These are phyloP conservation scores for Cupressus sempervirens DNA, from an alignment of 75 land plant species.

Conservation along the genomic window DNA sequence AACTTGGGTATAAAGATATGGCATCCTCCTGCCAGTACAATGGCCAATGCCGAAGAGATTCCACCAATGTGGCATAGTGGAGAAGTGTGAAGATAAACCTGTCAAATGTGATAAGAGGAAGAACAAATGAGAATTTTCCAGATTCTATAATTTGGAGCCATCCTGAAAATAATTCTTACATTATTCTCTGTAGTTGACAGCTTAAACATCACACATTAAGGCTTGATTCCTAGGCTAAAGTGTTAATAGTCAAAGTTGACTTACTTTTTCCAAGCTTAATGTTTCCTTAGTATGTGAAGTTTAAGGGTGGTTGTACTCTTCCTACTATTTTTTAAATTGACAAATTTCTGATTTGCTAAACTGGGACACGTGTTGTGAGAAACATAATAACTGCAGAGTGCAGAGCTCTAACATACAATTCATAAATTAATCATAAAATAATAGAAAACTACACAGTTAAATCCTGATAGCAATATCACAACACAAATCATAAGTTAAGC, in stretches of 20 bases:
- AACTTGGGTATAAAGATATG: conserved; percentile 87
- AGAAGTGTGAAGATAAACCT: conserved; percentile 94
- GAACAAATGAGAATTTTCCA: background rate
- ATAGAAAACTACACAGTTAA: too few relatives aligned
- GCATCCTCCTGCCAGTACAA: conserved; percentile 75
- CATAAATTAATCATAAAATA: background rate
- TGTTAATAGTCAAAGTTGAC: too few relatives aligned
- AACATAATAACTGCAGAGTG: background rate
- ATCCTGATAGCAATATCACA: too few relatives aligned
- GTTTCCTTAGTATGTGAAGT: too few relatives aligned
- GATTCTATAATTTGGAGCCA: background rate
- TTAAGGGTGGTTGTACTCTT: too few relatives aligned
- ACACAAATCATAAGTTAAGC: background rate
- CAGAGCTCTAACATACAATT: background rate
- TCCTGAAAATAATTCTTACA: background rate
- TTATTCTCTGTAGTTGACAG: background rate
- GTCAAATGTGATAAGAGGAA: background rate
- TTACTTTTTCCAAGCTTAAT: too few relatives aligned
- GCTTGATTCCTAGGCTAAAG: too few relatives aligned
- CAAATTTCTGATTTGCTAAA: background rate
- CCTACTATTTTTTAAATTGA: background rate
- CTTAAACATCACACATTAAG: too few relatives aligned
- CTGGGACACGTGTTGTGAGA: background rate
- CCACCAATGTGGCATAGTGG: conserved; percentile 97
- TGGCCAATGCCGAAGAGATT: conserved; percentile 81